phyloP scores from a whole-genome alignment of 1,284 basidiomycete species.

The Tylopilus sp. region DNA sequence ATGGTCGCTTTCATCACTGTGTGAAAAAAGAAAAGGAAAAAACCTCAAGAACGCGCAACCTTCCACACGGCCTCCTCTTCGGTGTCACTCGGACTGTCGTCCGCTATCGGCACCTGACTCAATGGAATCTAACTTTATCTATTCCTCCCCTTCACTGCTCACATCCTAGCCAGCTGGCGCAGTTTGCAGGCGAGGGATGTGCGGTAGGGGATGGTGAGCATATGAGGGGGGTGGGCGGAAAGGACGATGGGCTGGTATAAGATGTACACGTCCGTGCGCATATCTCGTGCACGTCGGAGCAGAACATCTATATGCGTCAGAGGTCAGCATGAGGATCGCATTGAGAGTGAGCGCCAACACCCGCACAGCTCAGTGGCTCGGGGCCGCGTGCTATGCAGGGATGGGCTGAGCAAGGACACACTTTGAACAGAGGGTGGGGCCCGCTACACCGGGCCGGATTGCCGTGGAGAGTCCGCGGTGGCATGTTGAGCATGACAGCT shows the following conservation, averaged over 20 bases:
- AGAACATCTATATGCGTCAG: slow-evolving; percentile 27
- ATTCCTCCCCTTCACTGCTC: too few species aligned
- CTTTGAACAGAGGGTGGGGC: slow-evolving; percentile 31
- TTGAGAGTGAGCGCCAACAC: too few species aligned
- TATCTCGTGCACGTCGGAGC: slow-evolving; percentile 39
- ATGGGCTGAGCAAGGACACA: slow-evolving; percentile 24
- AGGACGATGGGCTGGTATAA: slow-evolving; percentile 38
- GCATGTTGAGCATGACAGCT: slow-evolving; percentile 42
- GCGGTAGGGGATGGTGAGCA: slow-evolving; percentile 42
- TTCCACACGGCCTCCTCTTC: too few species aligned
- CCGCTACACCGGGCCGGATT: slow-evolving; percentile 25
- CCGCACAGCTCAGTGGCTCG: too few species aligned
- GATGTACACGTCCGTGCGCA: slow-evolving; percentile 44
- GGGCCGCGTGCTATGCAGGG: background rate
- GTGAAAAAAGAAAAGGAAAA: too few species aligned
- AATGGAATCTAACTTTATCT: too few species aligned
- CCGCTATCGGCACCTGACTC: too few species aligned
- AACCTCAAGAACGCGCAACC: too few species aligned
- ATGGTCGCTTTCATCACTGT: too few species aligned
- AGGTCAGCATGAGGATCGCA: slow-evolving; percentile 14
- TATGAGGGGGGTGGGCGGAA: slow-evolving; percentile 44
- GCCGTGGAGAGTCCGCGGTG: slow-evolving; percentile 38
- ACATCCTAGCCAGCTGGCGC: too few species aligned
- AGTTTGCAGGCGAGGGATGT: background rate
- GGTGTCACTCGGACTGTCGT: too few species aligned